Evolutionary conservation across 2,329 filamentous ascomycete genomes (phyloP).

Genomic region (Aspergillus pseudoglaucus): DNA sequence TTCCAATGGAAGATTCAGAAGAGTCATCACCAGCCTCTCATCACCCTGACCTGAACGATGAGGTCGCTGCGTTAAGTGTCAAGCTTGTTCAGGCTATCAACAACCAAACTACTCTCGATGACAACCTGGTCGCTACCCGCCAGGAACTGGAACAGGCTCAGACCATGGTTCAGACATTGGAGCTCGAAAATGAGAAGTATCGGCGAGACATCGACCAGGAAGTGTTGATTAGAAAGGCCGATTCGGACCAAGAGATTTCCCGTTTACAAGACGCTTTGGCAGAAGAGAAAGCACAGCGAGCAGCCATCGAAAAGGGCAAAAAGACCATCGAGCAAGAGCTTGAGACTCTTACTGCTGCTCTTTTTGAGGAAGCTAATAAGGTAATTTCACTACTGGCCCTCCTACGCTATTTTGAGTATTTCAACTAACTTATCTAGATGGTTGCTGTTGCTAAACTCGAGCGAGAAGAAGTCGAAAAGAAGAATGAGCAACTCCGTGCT

Average conservation of each 20-base stretch:
- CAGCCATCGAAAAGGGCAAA: conserved; percentile 68
- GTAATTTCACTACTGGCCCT: conserved; percentile 32
- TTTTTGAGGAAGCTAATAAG: conserved; percentile 98
- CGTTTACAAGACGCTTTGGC: conserved; percentile 52
- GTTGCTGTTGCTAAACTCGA: conserved; percentile 83
- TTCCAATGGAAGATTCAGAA: conserved; percentile 29
- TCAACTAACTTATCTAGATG: conserved; percentile 53
- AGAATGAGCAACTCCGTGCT: conserved; percentile 78
- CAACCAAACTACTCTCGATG: conserved; percentile 85
- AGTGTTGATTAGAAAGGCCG: conserved; percentile 66
- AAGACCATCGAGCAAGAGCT: conserved; percentile 87
- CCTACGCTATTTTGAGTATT: background rate
- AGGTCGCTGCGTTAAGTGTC: conserved; percentile 84
- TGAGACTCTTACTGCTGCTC: conserved; percentile 78
- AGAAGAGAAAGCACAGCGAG: conserved; percentile 61
- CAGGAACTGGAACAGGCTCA: conserved; percentile 73
- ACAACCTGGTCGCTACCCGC: conserved; percentile 72
- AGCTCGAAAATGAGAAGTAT: conserved; percentile 62
- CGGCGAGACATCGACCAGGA: conserved; percentile 65
- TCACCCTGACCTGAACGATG: conserved; percentile 59
- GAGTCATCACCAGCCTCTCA: conserved; percentile 30
- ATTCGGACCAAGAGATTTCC: conserved; percentile 66
- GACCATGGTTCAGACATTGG: conserved; percentile 61
- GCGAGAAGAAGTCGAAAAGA: conserved; percentile 70
- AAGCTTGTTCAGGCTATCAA: conserved; percentile 98